These are phyloP conservation scores for Trichophaea hybrida DNA, from an alignment of 2,329 filamentous ascomycete species.

Conservation along the genomic window DNA sequence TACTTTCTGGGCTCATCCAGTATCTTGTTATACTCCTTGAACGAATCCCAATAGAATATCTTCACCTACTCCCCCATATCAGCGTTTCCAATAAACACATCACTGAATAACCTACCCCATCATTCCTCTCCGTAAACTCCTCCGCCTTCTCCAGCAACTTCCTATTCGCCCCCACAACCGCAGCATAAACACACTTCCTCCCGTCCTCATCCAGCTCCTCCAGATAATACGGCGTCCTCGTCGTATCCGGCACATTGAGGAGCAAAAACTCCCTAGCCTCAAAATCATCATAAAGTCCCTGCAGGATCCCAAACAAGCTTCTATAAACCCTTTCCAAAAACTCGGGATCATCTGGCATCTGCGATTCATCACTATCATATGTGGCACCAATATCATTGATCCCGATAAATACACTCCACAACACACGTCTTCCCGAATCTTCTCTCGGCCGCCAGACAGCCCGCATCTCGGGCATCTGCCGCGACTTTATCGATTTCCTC, in stretches of 20 bases:
- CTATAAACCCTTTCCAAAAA: background rate
- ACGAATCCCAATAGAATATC: background rate
- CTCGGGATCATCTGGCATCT: background rate
- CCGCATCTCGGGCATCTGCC: background rate
- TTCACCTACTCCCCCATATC: background rate
- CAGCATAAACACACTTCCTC: background rate
- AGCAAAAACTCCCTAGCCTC: background rate
- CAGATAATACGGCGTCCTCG: background rate
- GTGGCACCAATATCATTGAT: constrained; percentile 1
- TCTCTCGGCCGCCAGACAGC: background rate
- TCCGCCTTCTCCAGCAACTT: background rate
- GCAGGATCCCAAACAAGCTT: background rate
- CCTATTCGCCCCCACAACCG: background rate
- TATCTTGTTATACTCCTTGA: background rate
- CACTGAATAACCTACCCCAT: background rate
- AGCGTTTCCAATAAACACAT: background rate
- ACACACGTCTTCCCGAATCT: background rate
- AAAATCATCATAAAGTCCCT: background rate
- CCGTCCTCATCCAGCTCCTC: background rate
- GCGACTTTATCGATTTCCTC: background rate
- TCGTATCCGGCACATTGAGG: background rate
- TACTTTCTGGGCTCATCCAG: background rate
- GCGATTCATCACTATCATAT: background rate
- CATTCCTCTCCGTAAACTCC: background rate
- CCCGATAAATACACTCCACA: background rate